phyloP scores from a whole-genome alignment of 352 stramenopile species.

The Pythium myriotylum region DNA sequence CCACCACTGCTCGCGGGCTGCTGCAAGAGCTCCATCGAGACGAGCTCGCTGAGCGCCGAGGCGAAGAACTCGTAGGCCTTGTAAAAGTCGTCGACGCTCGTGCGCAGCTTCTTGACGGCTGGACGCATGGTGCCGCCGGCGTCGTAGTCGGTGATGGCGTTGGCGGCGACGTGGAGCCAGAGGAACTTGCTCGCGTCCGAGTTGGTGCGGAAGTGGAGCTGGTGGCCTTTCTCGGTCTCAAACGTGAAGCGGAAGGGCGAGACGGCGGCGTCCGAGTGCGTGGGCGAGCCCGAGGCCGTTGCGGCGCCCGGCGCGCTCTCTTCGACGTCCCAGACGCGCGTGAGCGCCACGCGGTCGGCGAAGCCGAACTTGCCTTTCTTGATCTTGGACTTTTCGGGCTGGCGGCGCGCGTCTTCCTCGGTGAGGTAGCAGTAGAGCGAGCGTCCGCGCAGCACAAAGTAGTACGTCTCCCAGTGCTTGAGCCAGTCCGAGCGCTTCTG shows the following conservation, averaged over 20 bases:
- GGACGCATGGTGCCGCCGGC: constrained; percentile 33
- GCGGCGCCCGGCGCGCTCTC: constrained; percentile 29
- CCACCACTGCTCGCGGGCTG: constrained; percentile 1
- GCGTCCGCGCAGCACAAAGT: constrained; percentile 74
- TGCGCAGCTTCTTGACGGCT: constrained; percentile 38
- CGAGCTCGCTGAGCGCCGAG: constrained; percentile 55
- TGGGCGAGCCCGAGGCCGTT: constrained; percentile 1
- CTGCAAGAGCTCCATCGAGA: constrained; percentile 39
- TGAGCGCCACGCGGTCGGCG: constrained; percentile 73
- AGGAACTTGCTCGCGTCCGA: constrained; percentile 79
- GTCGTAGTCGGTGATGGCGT: constrained; percentile 60
- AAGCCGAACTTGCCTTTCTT: constrained; percentile 90
- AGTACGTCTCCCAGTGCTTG: constrained; percentile 91
- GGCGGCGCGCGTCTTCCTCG: constrained; percentile 72
- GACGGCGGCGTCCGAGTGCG: background rate
- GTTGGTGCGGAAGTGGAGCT: constrained; percentile 86
- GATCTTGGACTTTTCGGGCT: constrained; percentile 87
- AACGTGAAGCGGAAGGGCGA: constrained; percentile 83
- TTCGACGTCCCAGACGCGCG: constrained; percentile 75
- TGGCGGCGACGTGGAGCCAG: constrained; percentile 79
- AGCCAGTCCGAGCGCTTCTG: constrained; percentile 90
- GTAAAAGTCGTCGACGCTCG: constrained; percentile 77
- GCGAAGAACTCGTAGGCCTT: constrained; percentile 75
- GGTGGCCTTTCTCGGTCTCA: constrained; percentile 81
- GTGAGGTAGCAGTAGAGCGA: constrained; percentile 84